phyloP scores from a whole-genome alignment of 306 rosid genomes.

The Canavalia ensiformis region DNA sequence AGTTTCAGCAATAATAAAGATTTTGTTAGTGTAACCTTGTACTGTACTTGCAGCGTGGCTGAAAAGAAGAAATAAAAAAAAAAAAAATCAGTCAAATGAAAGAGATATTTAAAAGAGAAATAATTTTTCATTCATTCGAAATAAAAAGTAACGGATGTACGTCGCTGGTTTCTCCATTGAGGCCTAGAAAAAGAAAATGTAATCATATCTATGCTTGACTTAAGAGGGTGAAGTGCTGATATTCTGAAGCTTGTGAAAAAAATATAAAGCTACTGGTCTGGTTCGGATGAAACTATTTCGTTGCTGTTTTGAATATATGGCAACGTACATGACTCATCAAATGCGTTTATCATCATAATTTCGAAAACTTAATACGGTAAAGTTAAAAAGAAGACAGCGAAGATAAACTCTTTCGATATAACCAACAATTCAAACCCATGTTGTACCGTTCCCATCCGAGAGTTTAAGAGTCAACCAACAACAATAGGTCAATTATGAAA shows the following conservation, averaged over 20 bases:
- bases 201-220: not conserved
- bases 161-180: slow-evolving; percentile 29
- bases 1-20: slow-evolving; percentile 33
- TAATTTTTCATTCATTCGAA: slow-evolving; percentile 22
- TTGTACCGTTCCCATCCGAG: not conserved
- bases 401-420: not conserved
- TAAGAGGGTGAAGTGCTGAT: not conserved
- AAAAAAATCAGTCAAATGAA: not conserved
- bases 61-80: not conserved
- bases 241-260: not conserved
- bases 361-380: not conserved
- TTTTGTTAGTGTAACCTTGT: slow-evolving; percentile 40
- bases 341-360: not conserved
- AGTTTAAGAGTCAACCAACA: slow-evolving; percentile 2
- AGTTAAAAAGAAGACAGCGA: not conserved
- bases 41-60: slow-evolving; percentile 31
- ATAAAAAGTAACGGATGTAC: not conserved
- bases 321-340: not conserved
- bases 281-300: not conserved
- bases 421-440: not conserved
- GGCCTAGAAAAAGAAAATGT: not conserved
- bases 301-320: not conserved
- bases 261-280: not conserved
- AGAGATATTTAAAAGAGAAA: not conserved
- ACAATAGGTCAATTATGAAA: not conserved